A percentile compares a stretch with the other conserved stretches of the same genome.
Conservation (phyloP, 2,329 filamentous ascomycete genomes). For the Pyrenophora graminea region DNA sequence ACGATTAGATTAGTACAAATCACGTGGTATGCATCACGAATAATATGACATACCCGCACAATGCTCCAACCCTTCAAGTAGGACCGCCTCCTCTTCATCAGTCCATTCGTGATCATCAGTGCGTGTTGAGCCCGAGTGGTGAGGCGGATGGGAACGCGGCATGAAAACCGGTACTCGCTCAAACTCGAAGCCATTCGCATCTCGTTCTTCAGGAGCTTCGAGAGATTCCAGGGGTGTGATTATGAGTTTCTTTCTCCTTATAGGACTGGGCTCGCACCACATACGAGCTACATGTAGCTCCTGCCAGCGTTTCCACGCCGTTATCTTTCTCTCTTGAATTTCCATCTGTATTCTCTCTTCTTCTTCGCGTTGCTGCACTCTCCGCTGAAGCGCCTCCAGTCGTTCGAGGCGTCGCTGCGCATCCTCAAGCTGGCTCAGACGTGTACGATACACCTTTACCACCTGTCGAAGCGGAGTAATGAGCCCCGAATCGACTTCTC, state of each 20-base stretch:
- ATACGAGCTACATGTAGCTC: constrained; percentile 34
- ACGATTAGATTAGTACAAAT: constrained; percentile 6
- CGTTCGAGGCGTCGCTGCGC: constrained; percentile 9
- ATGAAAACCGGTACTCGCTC: constrained; percentile 47
- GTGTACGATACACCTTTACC: constrained; percentile 1
- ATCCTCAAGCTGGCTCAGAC: constrained; percentile 12
- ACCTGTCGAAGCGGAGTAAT: constrained; percentile 34
- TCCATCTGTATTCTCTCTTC: constrained; percentile 7
- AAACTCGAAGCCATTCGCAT: constrained; percentile 48
- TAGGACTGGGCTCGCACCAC: constrained; percentile 28
- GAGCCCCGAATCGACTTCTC: constrained; percentile 26
- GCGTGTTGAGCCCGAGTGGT: constrained; percentile 12
- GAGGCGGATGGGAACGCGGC: constrained; percentile 32
- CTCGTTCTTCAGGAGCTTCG: constrained; percentile 32
- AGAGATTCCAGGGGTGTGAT: constrained; percentile 20
- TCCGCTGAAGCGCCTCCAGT: constrained; percentile 5
- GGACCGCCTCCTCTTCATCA: constrained; percentile 33
- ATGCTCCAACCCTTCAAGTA: constrained; percentile 38
- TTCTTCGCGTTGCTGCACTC: constrained; percentile 8
- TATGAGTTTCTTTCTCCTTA: constrained; percentile 12
- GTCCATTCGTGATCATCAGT: constrained; percentile 36
- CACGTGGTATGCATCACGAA: not conserved
- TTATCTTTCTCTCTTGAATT: not conserved
- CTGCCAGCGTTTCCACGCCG: constrained; percentile 34
- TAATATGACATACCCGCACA: constrained; percentile 29